These are phyloP conservation scores for Thecaphora thlaspeos DNA, from an alignment of 1,284 basidiomycete genomes.

Conservation along the genomic window DNA sequence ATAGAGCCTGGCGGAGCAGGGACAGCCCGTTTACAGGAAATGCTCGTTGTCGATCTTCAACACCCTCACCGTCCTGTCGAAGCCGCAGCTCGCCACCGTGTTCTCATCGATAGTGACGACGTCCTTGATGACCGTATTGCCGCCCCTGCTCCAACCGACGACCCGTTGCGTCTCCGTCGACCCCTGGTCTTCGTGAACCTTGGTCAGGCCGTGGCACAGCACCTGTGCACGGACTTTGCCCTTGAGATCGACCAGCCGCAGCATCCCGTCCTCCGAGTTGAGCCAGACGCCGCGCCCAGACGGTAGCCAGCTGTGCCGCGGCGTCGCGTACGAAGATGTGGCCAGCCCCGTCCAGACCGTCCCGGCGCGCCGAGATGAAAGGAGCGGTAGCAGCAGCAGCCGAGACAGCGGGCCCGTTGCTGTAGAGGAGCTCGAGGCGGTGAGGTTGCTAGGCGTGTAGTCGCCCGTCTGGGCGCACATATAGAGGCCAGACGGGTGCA, in stretches of 20 bases:
- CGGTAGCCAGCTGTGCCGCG: slow-evolving; percentile 45
- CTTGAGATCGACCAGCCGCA: slow-evolving; percentile 39
- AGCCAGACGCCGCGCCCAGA: slow-evolving; percentile 43
- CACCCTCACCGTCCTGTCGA: slow-evolving; percentile 41
- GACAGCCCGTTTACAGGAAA: neutral
- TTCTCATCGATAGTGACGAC: slow-evolving; percentile 30
- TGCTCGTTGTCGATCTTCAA: slow-evolving; percentile 1
- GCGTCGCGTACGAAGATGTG: slow-evolving; percentile 28
- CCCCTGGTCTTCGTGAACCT: neutral
- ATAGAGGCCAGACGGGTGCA: slow-evolving; percentile 40
- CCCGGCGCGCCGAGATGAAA: slow-evolving; percentile 21
- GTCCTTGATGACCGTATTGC: slow-evolving; percentile 51
- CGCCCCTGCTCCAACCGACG: slow-evolving; percentile 40
- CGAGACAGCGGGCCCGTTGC: slow-evolving; percentile 18
- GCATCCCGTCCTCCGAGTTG: slow-evolving; percentile 46
- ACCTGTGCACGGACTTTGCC: slow-evolving; percentile 34
- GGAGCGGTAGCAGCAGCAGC: slow-evolving; percentile 37
- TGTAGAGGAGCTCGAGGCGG: slow-evolving; percentile 7
- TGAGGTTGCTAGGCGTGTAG: slow-evolving; percentile 17
- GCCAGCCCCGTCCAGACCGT: slow-evolving; percentile 44
- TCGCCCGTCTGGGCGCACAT: slow-evolving; percentile 51
- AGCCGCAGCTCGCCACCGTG: slow-evolving; percentile 45
- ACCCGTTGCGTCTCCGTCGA: slow-evolving; percentile 5
- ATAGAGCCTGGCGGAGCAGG: too few species aligned
- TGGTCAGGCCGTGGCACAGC: slow-evolving; percentile 23